phyloP scores from a whole-genome alignment of 805 yeast species.

The Metschnikowia hibisci region DNA sequence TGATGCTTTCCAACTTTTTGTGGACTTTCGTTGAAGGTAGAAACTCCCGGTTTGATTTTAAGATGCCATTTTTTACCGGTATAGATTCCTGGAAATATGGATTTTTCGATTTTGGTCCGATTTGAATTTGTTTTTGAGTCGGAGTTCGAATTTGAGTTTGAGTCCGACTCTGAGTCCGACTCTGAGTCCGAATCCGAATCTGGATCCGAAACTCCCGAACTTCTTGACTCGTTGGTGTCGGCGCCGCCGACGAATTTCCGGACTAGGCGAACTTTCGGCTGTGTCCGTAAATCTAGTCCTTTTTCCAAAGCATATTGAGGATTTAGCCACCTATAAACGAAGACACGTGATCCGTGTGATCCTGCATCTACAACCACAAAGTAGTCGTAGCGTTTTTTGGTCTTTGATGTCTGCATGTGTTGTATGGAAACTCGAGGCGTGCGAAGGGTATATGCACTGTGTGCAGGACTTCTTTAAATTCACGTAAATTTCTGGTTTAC shows the following conservation, averaged over 20 bases:
- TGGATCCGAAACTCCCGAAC: background rate
- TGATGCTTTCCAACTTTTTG: constrained; percentile 51
- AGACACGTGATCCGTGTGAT: constrained; percentile 61
- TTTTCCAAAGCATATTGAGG: constrained; percentile 29
- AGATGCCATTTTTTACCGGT: constrained; percentile 45
- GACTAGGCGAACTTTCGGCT: constrained; percentile 7
- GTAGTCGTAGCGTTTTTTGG: constrained; percentile 35
- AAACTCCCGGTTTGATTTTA: constrained; percentile 52
- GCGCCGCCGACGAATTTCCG: constrained; percentile 4
- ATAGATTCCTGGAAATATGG: constrained; percentile 26
- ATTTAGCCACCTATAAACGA: constrained; percentile 53
- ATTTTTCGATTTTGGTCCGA: constrained; percentile 3
- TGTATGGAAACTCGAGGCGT: no score
- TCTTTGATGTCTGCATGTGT: no score
- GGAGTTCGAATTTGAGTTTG: constrained; percentile 9
- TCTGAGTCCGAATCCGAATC: background rate
- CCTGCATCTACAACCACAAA: constrained; percentile 63
- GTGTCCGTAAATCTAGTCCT: constrained; percentile 15
- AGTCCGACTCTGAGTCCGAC: constrained; percentile 9
- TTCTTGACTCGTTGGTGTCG: background rate
- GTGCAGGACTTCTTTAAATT: no score
- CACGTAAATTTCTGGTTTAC: no score
- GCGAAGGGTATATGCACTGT: no score
- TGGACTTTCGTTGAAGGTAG: constrained; percentile 46
- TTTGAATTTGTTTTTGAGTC: constrained; percentile 9